phyloP scores from a whole-genome alignment of 202 grass and related monocot genomes.

The Elaeis oleifera region DNA sequence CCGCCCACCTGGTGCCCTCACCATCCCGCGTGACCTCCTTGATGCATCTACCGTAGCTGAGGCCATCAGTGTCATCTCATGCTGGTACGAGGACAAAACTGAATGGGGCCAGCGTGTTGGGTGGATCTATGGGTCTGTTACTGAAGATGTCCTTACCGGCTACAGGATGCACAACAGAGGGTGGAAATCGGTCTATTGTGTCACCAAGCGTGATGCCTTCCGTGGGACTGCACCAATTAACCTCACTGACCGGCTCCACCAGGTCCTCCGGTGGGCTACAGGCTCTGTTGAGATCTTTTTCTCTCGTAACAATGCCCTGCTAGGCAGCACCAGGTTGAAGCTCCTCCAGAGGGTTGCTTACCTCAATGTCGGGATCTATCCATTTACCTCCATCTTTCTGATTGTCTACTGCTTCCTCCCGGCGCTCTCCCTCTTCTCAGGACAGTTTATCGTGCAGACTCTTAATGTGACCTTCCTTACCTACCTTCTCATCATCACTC shows the following conservation, averaged over 20 bases:
- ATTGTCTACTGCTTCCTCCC: slow-evolving; percentile 98
- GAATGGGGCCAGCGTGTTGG: slow-evolving; percentile 90
- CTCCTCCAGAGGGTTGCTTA: slow-evolving; percentile 77
- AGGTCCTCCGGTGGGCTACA: slow-evolving; percentile 91
- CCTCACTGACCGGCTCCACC: slow-evolving; percentile 88
- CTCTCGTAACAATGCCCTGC: slow-evolving; percentile 82
- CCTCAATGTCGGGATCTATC: slow-evolving; percentile 93
- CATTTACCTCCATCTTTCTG: slow-evolving; percentile 92
- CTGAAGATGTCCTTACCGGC: slow-evolving; percentile 95
- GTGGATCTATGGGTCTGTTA: slow-evolving; percentile 96
- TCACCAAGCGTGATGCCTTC: slow-evolving; percentile 90
- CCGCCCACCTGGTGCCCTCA: slow-evolving; percentile 66
- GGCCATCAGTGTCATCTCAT: slow-evolving; percentile 84
- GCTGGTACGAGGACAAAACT: slow-evolving; percentile 97
- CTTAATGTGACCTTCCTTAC: slow-evolving; percentile 75
- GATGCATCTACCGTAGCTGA: slow-evolving; percentile 91
- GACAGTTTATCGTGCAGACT: slow-evolving; percentile 78
- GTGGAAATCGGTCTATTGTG: slow-evolving; percentile 97
- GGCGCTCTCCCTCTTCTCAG: slow-evolving; percentile 77
- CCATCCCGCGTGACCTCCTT: slow-evolving; percentile 75
- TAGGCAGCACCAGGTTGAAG: slow-evolving; percentile 80
- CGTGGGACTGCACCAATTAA: slow-evolving; percentile 89
- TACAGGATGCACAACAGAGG: slow-evolving; percentile 97
- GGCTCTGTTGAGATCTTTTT: slow-evolving; percentile 98
- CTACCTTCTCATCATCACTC: slow-evolving; percentile 68